Evolutionary conservation across 164 flowering plant species (phyloP).

Genomic region (Warburgia ugandensis): DNA sequence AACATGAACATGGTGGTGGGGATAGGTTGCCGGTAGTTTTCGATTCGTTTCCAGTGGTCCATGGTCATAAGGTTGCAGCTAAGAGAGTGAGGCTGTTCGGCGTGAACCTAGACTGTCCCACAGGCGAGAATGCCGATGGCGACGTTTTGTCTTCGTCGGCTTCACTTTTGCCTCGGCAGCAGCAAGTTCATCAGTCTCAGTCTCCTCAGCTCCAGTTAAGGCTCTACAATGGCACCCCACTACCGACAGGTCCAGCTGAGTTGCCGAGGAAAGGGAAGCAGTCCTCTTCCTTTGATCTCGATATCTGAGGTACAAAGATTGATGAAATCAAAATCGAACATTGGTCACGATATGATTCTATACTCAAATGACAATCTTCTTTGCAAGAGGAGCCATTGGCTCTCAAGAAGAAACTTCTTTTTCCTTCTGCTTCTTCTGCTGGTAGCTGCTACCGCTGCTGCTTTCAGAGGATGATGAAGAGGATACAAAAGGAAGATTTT

Average conservation of each 20-base stretch:
- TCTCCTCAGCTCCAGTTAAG: slow-evolving; percentile 10
- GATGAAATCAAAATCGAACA: neutral
- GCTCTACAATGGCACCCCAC: slow-evolving; percentile 6
- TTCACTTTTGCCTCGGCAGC: too few species aligned
- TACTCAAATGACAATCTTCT: neutral
- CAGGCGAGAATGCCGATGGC: slow-evolving; percentile 24
- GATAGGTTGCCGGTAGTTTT: slow-evolving; percentile 30
- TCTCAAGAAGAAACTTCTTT: too few species aligned
- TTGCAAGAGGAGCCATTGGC: too few species aligned
- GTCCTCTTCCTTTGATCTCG: slow-evolving; percentile 9
- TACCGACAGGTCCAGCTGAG: neutral
- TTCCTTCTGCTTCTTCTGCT: too few species aligned
- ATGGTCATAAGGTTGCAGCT: slow-evolving; percentile 42
- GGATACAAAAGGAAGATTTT: too few species aligned
- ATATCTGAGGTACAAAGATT: neutral
- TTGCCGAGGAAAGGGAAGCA: slow-evolving; percentile 9
- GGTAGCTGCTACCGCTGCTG: too few species aligned
- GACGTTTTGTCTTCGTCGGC: too few species aligned
- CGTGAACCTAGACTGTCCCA: slow-evolving; percentile 81
- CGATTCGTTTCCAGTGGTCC: slow-evolving; percentile 72
- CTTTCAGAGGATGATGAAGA: too few species aligned
- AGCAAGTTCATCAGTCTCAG: neutral
- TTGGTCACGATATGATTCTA: neutral
- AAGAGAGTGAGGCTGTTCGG: slow-evolving; percentile 80
- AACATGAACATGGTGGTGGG: slow-evolving; percentile 1